phyloP scores from a whole-genome alignment of 108 stramenopile genomes.

The Cyclotella baltica region DNA sequence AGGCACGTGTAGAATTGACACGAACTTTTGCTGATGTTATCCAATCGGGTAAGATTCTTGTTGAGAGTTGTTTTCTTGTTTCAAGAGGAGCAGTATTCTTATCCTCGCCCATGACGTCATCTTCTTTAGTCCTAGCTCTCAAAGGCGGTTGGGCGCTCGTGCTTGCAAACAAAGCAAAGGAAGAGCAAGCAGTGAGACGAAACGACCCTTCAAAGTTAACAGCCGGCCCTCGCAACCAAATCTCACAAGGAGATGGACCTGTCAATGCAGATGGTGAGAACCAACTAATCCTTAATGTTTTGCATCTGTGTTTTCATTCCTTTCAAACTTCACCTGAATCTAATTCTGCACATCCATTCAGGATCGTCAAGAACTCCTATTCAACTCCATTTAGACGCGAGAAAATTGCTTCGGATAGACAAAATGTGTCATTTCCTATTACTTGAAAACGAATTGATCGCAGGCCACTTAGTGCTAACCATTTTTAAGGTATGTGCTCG shows the following conservation, averaged over 20 bases:
- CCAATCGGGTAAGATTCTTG: conserved; percentile 67
- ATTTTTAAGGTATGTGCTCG: conserved; percentile 53
- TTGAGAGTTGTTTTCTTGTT: conserved; percentile 46
- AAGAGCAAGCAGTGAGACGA: conserved; percentile 61
- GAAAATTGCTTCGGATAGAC: conserved; percentile 79
- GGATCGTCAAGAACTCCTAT: conserved; percentile 35
- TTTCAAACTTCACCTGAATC: neutral
- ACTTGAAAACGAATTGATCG: conserved; percentile 81
- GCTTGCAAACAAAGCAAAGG: conserved; percentile 72
- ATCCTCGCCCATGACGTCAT: neutral
- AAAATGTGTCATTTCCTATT: conserved; percentile 83
- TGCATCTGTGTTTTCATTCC: neutral
- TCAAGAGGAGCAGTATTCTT: neutral
- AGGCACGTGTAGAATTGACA: conserved; percentile 82
- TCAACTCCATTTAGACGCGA: conserved; percentile 70
- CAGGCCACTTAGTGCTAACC: conserved; percentile 70
- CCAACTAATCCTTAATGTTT: neutral
- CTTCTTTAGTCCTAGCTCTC: conserved; percentile 34
- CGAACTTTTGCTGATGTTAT: conserved; percentile 79
- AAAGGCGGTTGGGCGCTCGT: conserved; percentile 61
- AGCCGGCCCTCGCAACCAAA: conserved; percentile 54
- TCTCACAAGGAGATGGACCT: conserved; percentile 47
- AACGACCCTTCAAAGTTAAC: conserved; percentile 53
- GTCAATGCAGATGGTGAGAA: conserved; percentile 83
- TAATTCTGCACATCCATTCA: neutral